Conservation (phyloP, 2,329 filamentous ascomycete species). For the Nigrospora osmanthi region DNA sequence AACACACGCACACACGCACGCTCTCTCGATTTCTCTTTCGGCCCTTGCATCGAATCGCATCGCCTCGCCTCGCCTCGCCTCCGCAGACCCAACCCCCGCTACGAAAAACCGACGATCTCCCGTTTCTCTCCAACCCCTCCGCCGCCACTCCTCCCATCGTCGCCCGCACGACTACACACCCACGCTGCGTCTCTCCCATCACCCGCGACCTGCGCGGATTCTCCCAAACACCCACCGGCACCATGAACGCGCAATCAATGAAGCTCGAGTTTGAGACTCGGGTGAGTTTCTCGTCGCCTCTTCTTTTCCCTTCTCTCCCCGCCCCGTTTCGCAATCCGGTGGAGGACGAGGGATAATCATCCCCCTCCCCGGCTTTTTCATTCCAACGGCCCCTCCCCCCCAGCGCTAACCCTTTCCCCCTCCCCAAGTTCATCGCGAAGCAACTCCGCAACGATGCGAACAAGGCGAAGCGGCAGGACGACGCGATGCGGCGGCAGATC, state of each 20-base stretch:
- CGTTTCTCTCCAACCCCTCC: too few species aligned
- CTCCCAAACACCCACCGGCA: background rate
- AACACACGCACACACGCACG: too few species aligned
- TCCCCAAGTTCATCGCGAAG: constrained; percentile 47
- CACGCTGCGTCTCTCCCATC: too few species aligned
- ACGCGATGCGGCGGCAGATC: constrained; percentile 54
- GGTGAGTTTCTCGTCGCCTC: too few species aligned
- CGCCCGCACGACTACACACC: too few species aligned
- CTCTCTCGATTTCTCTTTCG: too few species aligned
- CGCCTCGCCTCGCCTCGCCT: background rate
- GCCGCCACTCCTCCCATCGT: too few species aligned
- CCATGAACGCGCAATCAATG: background rate
- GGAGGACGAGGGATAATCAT: constrained; percentile 14
- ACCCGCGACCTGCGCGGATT: background rate
- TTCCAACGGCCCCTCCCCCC: background rate
- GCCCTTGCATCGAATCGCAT: too few species aligned
- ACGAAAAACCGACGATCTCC: background rate
- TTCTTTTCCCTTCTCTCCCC: too few species aligned
- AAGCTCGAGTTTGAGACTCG: constrained; percentile 1
- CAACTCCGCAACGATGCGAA: constrained; percentile 53
- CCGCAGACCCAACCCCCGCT: background rate
- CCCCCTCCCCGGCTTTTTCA: constrained; percentile 1
- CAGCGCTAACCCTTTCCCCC: background rate
- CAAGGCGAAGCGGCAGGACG: constrained; percentile 54
- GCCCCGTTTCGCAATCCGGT: background rate